phyloP scores from a whole-genome alignment of 31 red algal genomes.

The Bonnemaisonia californica region DNA sequence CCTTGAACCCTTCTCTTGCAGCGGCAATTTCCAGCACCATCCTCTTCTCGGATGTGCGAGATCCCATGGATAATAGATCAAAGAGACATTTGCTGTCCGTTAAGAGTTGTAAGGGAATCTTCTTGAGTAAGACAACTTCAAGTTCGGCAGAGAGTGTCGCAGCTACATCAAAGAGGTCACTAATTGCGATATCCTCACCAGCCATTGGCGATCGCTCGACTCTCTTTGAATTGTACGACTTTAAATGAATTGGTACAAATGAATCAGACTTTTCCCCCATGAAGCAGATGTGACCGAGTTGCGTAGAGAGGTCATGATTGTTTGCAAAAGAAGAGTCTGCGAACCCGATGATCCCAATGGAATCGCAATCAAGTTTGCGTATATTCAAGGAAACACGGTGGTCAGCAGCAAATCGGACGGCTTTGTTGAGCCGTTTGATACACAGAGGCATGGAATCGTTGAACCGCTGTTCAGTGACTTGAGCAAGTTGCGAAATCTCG shows the following conservation, averaged over 20 bases:
- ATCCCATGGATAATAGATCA: too few relatives aligned
- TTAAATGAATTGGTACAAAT: not conserved
- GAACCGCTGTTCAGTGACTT: too few relatives aligned
- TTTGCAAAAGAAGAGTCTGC: constrained; percentile 18
- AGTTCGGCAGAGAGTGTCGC: not conserved
- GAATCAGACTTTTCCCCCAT: not conserved
- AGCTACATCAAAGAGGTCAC: constrained; percentile 15
- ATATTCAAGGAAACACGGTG: not conserved
- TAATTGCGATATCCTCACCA: constrained; percentile 17
- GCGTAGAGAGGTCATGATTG: not conserved
- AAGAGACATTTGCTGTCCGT: too few relatives aligned
- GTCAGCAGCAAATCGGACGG: too few relatives aligned
- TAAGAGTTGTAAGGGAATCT: constrained; percentile 7
- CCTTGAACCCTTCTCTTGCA: too few relatives aligned
- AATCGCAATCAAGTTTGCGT: constrained; percentile 7
- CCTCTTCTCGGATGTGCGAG: too few relatives aligned
- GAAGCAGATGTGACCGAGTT: constrained; percentile 17
- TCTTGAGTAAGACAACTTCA: not conserved
- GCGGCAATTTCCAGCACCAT: too few relatives aligned
- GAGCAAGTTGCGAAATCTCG: too few relatives aligned
- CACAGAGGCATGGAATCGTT: too few relatives aligned
- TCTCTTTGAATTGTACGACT: constrained; percentile 12
- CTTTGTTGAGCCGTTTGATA: too few relatives aligned
- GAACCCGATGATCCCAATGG: not conserved
- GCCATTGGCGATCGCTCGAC: constrained; percentile 13